These are phyloP conservation scores for Piper betle DNA, from an alignment of 164 flowering plant species.

Conservation along the genomic window DNA sequence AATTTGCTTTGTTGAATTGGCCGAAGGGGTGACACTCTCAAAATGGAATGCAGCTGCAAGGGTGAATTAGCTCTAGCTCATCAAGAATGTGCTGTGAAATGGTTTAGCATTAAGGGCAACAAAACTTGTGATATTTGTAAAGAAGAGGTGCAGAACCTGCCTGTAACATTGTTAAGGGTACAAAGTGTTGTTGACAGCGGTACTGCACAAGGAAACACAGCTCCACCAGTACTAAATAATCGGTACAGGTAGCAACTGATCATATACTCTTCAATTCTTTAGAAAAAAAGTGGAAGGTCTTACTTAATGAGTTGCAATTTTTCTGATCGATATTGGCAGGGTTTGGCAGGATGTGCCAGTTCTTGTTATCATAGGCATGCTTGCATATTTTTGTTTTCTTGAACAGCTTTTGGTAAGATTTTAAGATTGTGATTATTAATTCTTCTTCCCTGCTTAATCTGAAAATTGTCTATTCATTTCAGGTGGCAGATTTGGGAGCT, in stretches of 20 bases:
- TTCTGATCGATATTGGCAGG: conserved; percentile 24
- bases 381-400: conserved; percentile 92
- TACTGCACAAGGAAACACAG: conserved; percentile 16
- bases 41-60: conserved; percentile 96
- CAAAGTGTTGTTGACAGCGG: conserved; percentile 32
- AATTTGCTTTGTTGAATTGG: conserved; percentile 71
- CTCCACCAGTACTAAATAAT: conserved; percentile 16
- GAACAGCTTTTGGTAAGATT: conserved; percentile 88
- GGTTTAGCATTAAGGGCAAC: conserved; percentile 94
- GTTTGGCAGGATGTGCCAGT: conserved; percentile 93
- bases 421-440: too few species aligned
- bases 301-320: too few species aligned
- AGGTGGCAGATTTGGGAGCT: conserved; percentile 68
- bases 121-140: conserved; percentile 90
- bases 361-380: conserved; percentile 89
- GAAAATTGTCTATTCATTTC: conserved; percentile 6
- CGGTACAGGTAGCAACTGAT: conserved; percentile 41
- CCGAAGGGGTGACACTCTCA: conserved; percentile 90
- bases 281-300: too few species aligned
- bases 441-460: background rate
- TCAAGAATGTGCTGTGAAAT: conserved; percentile 89
- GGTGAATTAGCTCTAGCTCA: conserved; percentile 97
- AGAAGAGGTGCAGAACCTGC: conserved; percentile 75
- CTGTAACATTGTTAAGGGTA: conserved; percentile 71
- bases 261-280: too few species aligned